These are phyloP conservation scores for Chlorella variabilis DNA, from an alignment of 163 green algal species.

Conservation along the genomic window DNA sequence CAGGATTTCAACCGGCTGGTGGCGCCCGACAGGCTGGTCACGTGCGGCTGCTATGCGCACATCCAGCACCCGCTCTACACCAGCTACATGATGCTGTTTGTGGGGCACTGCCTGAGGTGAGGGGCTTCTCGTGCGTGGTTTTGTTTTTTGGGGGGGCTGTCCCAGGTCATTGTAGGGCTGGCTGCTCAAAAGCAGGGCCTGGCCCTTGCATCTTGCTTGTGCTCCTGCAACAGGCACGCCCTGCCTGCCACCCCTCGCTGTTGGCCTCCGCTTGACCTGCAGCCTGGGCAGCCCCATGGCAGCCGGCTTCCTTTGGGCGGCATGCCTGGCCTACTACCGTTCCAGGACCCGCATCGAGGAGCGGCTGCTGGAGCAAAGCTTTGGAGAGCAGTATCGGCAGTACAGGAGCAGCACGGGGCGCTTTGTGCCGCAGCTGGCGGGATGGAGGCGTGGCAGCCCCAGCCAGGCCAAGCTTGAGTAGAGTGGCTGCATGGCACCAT, in stretches of 20 bases:
- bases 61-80: constrained; percentile 80
- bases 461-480: no score
- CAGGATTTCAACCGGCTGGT: constrained; percentile 70
- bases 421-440: constrained; percentile 11
- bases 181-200: neutral
- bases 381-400: neutral
- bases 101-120: constrained; percentile 39
- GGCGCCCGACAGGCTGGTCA: constrained; percentile 59
- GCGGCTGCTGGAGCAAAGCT: neutral
- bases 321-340: constrained; percentile 10
- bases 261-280: neutral
- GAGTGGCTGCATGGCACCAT: no score
- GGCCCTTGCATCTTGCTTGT: neutral
- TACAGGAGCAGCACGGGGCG: neutral
- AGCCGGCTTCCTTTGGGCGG: neutral
- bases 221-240: neutral
- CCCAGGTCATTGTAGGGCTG: neutral
- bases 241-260: neutral
- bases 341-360: neutral
- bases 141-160: neutral
- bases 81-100: constrained; percentile 74
- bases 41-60: constrained; percentile 58
- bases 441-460: no score
- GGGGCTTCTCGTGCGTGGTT: neutral
- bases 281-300: constrained; percentile 20